Evolutionary conservation across 306 rosid genomes (phyloP).

Genomic region (Cucurbita ficifolia): DNA sequence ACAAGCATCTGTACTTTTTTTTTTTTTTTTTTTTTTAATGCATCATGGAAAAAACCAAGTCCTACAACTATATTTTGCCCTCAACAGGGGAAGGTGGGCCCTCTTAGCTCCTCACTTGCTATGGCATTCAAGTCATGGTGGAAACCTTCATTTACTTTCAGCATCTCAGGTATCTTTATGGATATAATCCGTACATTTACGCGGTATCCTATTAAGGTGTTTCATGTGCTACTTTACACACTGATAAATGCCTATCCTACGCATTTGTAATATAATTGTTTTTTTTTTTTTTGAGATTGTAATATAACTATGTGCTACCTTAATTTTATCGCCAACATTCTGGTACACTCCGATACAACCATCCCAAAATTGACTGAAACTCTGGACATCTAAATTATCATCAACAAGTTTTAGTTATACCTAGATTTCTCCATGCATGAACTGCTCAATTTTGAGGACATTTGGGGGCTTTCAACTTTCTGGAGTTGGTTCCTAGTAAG

Average conservation of each 20-base stretch:
- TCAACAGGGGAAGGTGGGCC: constrained; percentile 69
- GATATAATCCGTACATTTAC: not conserved
- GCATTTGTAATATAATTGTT: not conserved
- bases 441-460: not conserved
- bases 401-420: not conserved
- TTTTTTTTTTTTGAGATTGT: not conserved
- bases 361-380: not conserved
- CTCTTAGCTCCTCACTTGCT: constrained; percentile 53
- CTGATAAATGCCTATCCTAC: not conserved
- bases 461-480: not conserved
- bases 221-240: not conserved
- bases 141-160: constrained; percentile 90
- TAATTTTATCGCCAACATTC: not conserved
- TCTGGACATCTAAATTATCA: not conserved
- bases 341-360: not conserved
- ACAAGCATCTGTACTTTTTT: not conserved
- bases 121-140: constrained; percentile 94
- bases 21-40: too few relatives aligned
- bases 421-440: not conserved
- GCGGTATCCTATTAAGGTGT: not conserved
- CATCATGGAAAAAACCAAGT: not conserved
- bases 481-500: not conserved
- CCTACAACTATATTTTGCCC: not conserved
- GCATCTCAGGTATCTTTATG: constrained; percentile 54
- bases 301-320: not conserved